Conservation (phyloP, 2,329 filamentous ascomycete species). For the Paracoccidioides brasiliensis region DNA sequence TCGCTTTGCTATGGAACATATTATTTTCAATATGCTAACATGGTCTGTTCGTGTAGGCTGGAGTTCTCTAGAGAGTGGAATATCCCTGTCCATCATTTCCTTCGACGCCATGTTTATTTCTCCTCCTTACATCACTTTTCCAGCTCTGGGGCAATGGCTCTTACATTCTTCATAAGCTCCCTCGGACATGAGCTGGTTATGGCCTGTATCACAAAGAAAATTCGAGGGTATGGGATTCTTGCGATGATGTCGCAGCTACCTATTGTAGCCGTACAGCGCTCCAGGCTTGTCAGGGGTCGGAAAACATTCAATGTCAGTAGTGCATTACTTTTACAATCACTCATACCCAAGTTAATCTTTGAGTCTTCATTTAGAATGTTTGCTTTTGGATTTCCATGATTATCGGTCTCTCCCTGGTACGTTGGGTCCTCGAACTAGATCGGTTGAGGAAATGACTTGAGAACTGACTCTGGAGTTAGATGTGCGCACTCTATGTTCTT, state of each 20-base stretch:
- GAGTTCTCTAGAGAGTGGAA: constrained; percentile 97
- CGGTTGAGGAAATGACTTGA: neutral
- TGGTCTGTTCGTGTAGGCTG: constrained; percentile 44
- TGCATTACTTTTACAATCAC: neutral
- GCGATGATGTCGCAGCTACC: constrained; percentile 96
- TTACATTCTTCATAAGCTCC: constrained; percentile 84
- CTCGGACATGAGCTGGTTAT: constrained; percentile 90
- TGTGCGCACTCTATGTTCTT: constrained; percentile 49
- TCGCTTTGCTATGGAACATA: constrained; percentile 36
- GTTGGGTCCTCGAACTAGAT: constrained; percentile 18
- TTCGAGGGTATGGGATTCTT: constrained; percentile 83
- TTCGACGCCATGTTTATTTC: constrained; percentile 85
- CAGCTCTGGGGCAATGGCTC: constrained; percentile 62
- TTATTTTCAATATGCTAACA: constrained; percentile 2
- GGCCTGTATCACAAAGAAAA: constrained; percentile 95
- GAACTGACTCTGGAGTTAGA: constrained; percentile 24
- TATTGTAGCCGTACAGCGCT: constrained; percentile 82
- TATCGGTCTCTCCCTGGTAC: constrained; percentile 64
- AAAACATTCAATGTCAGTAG: constrained; percentile 56
- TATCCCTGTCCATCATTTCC: constrained; percentile 90
- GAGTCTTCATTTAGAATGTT: constrained; percentile 43
- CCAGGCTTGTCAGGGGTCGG: constrained; percentile 58
- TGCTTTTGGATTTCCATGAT: constrained; percentile 92
- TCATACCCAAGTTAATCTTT: neutral
- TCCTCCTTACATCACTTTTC: constrained; percentile 67